phyloP scores from a whole-genome alignment of 75 land plant species.

The Selaginella moellendorffii region DNA sequence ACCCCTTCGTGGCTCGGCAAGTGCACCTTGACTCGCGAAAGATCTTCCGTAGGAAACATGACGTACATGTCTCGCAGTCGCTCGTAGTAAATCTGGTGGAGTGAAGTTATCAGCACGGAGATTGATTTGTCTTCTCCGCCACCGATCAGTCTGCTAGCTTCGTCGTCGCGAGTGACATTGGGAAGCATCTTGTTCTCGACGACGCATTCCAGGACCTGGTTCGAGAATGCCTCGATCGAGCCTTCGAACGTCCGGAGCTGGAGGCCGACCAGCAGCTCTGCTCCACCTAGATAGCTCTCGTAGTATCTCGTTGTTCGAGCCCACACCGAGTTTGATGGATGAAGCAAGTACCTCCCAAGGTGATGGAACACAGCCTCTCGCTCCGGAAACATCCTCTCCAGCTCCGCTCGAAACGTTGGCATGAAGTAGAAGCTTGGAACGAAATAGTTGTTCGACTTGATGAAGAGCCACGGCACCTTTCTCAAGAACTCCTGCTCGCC shows the following conservation, averaged over 20 bases:
- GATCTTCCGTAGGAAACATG: conserved; percentile 34
- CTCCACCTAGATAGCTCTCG: conserved; percentile 40
- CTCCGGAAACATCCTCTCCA: conserved; percentile 46
- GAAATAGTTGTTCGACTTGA: conserved; percentile 59
- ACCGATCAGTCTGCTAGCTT: background rate
- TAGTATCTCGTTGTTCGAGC: conserved; percentile 48
- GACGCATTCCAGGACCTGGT: conserved; percentile 32
- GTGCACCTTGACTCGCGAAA: background rate
- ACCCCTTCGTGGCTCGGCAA: conserved; percentile 6
- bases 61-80: background rate
- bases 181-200: conserved; percentile 40
- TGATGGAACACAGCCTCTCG: conserved; percentile 67
- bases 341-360: conserved; percentile 61
- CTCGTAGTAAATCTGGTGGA: conserved; percentile 1
- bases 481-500: conserved; percentile 36
- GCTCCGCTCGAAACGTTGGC: conserved; percentile 38
- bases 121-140: conserved; percentile 3
- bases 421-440: conserved; percentile 53
- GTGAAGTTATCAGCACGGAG: conserved; percentile 1
- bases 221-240: background rate
- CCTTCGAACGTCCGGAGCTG: conserved; percentile 48
- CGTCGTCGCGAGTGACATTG: conserved; percentile 11
- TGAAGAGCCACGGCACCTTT: conserved; percentile 45
- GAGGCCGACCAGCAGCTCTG: conserved; percentile 51
- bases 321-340: conserved; percentile 72